Conservation (phyloP, 768 basidiomycete genomes). For the Lactifluus subvellereus region DNA sequence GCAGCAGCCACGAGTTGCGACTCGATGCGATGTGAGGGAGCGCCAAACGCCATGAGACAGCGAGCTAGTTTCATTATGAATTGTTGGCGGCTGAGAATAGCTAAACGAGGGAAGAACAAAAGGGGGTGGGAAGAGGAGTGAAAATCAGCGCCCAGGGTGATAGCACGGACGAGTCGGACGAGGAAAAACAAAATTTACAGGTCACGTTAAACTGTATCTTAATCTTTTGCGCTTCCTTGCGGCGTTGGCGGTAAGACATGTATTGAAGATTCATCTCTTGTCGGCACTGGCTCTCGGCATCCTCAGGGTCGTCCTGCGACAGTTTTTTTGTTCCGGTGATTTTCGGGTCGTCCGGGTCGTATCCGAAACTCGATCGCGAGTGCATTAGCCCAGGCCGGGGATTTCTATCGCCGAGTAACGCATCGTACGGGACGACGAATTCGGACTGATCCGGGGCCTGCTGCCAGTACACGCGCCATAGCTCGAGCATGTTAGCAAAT, state of each 20-base stretch:
- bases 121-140: not conserved
- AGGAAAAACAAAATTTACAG: conserved; percentile 40
- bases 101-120: conserved; percentile 36
- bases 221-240: conserved; percentile 58
- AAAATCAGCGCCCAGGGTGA: not conserved
- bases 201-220: conserved; percentile 72
- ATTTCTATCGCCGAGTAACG: not conserved
- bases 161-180: not conserved
- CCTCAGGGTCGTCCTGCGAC: conserved; percentile 52
- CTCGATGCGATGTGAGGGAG: conserved; percentile 91
- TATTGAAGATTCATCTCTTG: conserved; percentile 37
- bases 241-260: conserved; percentile 63
- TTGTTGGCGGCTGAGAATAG: conserved; percentile 73
- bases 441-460: conserved; percentile 13
- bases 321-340: conserved; percentile 51
- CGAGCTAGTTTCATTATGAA: conserved; percentile 84
- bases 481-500: conserved; percentile 20
- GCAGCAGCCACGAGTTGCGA: conserved; percentile 87
- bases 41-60: conserved; percentile 86
- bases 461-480: conserved; percentile 21
- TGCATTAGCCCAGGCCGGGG: conserved; percentile 8
- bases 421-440: conserved; percentile 9
- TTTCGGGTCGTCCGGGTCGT: conserved; percentile 67
- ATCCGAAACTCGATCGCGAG: conserved; percentile 14
- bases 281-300: conserved; percentile 49